A percentile compares a stretch with the other conserved stretches of the same genome.
phyloP scores from a whole-genome alignment of 2,329 filamentous ascomycete genomes.

The Dactylella cylindrospora region DNA sequence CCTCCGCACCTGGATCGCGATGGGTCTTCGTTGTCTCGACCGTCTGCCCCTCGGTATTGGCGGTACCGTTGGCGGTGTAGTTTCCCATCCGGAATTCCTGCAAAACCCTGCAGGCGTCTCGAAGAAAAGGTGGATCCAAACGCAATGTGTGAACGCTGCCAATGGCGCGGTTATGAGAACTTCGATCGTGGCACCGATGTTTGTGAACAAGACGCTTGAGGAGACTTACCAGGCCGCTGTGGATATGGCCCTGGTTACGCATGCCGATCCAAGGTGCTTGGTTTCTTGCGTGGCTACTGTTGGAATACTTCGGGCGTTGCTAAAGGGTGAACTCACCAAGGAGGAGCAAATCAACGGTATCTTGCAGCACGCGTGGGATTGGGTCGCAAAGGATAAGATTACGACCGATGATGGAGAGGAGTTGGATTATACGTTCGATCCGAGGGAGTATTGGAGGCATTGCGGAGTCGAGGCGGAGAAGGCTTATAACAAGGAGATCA shows the following conservation, averaged over 20 bases:
- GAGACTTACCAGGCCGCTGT: constrained; percentile 56
- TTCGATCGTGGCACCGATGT: constrained; percentile 58
- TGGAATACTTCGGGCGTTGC: constrained; percentile 55
- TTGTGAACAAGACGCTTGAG: constrained; percentile 53
- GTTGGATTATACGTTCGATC: constrained; percentile 50
- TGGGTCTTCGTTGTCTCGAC: constrained; percentile 56
- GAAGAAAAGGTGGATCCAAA: constrained; percentile 54
- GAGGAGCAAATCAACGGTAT: constrained; percentile 54
- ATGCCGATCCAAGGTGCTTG: constrained; percentile 59
- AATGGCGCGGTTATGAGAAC: constrained; percentile 61
- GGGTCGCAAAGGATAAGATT: constrained; percentile 51
- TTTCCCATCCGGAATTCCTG: constrained; percentile 53
- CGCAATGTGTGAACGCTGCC: constrained; percentile 54
- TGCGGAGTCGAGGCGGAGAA: constrained; percentile 49
- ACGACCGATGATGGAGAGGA: constrained; percentile 45
- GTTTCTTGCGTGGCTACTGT: constrained; percentile 57
- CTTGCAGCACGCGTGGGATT: constrained; percentile 53
- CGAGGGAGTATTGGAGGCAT: constrained; percentile 54
- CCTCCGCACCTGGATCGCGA: constrained; percentile 56
- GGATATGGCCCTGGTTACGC: constrained; percentile 55
- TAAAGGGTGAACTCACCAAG: constrained; percentile 54
- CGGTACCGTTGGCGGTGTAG: constrained; percentile 56
- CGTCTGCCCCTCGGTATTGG: constrained; percentile 58
- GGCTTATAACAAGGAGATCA: constrained; percentile 51
- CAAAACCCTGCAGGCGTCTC: constrained; percentile 54